These are phyloP conservation scores for Candida pseudoviswanathii DNA, from an alignment of 1,139 yeast genomes.

Conservation along the genomic window DNA sequence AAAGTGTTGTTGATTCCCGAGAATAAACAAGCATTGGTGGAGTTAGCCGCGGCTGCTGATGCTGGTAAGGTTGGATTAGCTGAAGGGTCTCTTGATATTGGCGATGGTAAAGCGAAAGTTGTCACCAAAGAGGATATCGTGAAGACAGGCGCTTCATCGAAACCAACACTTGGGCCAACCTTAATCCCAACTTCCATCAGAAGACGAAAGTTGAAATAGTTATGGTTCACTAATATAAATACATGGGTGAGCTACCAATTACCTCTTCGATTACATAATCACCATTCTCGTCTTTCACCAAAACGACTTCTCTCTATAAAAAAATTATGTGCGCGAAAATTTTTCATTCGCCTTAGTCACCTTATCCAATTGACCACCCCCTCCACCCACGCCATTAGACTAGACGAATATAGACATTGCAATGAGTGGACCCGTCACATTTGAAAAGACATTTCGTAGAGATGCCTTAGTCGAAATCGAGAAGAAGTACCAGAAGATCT, in stretches of 20 bases:
- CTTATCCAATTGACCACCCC: neutral
- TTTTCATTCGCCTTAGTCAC: constrained; percentile 4
- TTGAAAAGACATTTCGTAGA: constrained; percentile 78
- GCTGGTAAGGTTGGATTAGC: constrained; percentile 60
- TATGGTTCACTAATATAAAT: neutral
- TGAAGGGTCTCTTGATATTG: constrained; percentile 11
- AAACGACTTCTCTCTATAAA: neutral
- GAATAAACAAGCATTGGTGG: constrained; percentile 54
- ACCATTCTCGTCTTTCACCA: neutral
- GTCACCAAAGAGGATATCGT: constrained; percentile 8
- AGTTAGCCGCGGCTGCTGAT: constrained; percentile 45
- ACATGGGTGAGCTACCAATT: neutral
- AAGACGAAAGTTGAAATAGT: constrained; percentile 7
- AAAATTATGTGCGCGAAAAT: constrained; percentile 3
- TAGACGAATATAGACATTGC: constrained; percentile 5
- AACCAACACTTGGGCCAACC: constrained; percentile 27
- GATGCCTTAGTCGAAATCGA: constrained; percentile 90
- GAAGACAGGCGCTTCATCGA: constrained; percentile 20
- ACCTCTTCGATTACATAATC: neutral
- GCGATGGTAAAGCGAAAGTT: constrained; percentile 7
- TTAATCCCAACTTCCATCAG: constrained; percentile 13
- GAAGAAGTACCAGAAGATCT: constrained; percentile 80
- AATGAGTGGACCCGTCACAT: constrained; percentile 48
- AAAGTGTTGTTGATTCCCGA: constrained; percentile 52
- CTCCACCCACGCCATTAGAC: neutral